These are phyloP conservation scores for Puccinellia tenuiflora DNA, from an alignment of 176 grass and related monocot genomes.

Conservation along the genomic window DNA sequence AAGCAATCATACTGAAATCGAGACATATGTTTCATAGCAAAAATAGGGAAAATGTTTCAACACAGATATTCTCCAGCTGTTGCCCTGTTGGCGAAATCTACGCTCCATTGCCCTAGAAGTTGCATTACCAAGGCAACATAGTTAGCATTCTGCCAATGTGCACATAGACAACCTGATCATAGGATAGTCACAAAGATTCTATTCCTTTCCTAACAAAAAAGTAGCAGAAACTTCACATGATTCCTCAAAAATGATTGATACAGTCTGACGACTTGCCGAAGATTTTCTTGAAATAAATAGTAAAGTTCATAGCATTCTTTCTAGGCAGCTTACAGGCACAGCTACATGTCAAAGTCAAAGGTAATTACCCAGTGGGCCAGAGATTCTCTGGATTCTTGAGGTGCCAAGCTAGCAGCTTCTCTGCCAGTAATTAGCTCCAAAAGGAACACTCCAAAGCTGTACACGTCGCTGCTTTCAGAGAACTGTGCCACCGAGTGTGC, in stretches of 20 bases:
- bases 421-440: slow-evolving; percentile 90
- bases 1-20: not conserved
- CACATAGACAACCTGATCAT: not conserved
- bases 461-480: slow-evolving; percentile 91
- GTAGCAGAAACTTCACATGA: not conserved
- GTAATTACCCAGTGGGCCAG: slow-evolving; percentile 80
- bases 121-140: slow-evolving; percentile 5
- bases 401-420: slow-evolving; percentile 34
- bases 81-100: not conserved
- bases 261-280: not conserved
- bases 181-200: not conserved
- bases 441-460: slow-evolving; percentile 91
- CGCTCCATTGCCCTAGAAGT: not conserved
- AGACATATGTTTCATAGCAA: not conserved
- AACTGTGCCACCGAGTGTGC: slow-evolving; percentile 38
- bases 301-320: slow-evolving; percentile 3
- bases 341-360: slow-evolving; percentile 18
- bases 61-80: not conserved
- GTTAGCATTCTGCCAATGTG: slow-evolving; percentile 18
- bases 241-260: not conserved
- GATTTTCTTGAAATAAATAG: slow-evolving; percentile 12
- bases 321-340: slow-evolving; percentile 9
- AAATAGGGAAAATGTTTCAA: slow-evolving; percentile 11
- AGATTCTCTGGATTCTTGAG: slow-evolving; percentile 51
- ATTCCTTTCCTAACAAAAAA: not conserved